Base-by-base conservation (phyloP, 2,329 filamentous ascomycete species). In the Trichoderma simmonsii region DNA sequence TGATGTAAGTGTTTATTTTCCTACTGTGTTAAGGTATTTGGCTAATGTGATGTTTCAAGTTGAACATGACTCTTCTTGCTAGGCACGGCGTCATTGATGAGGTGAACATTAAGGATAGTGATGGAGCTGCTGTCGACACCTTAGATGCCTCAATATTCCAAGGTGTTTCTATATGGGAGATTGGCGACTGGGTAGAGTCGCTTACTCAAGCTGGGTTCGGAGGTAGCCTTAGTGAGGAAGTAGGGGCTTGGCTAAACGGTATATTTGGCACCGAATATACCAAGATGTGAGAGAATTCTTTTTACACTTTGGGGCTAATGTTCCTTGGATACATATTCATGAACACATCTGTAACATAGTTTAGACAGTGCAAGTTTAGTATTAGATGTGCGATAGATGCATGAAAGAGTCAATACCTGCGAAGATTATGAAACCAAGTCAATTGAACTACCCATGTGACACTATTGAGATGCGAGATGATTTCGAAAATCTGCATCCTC, bases 51-150 rank as follows among this genome's bases (percentile, higher is more conserved):
- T 43, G 4, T 66, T 1, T 24, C 12, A n/a, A 82, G 80, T 61
- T 74, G n/a, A 78, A 79, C 28, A 71, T 84, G 18, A 75, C 75
- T 21, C 80, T 84, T 72, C 79, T 82, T 59, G 78, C 81, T 48
- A 79, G 78, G 18, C 81, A 83, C 32, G 83, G 83, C 18, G 66
- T 80, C 12, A 73, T 84, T 39, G 79, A 82, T 7, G 75, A 77
- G 1, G 77, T 84, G 63, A 69, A 66, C 0, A 71, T 83, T n/a
- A 75, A 77, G 28, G 76, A 75, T 5, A 36, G 56, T 3, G 59
- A 73, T n/a, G 18, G 26, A 12, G 39, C 73, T 15, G 36, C 59
- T 18, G 32, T 66, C 6, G 30, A 36, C 0, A 24, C 32, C 4
- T 30, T 64, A 21, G 63, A 72, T 21, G 30, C 36, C 6, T 71